These are phyloP conservation scores for Kodamaea sp. DNA, from an alignment of 1,139 yeast species.

Conservation along the genomic window DNA sequence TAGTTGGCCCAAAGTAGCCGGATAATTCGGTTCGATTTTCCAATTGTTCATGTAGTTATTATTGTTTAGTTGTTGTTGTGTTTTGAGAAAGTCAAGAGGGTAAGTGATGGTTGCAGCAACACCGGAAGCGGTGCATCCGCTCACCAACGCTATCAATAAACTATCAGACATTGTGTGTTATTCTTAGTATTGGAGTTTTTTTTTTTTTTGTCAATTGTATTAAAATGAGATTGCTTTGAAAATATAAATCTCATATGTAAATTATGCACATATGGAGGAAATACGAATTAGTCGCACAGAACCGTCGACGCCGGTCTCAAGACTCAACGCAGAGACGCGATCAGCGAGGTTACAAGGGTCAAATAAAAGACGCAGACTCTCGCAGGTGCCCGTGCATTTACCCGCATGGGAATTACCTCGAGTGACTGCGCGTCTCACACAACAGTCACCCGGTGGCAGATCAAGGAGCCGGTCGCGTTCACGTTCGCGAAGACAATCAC, in stretches of 20 bases:
- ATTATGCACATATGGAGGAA: constrained; percentile 2
- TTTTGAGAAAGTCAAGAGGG: constrained; percentile 82
- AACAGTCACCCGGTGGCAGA: constrained; percentile 8
- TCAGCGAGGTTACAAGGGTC: constrained; percentile 3
- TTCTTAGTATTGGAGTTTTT: neutral
- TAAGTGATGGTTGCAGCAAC: constrained; percentile 70
- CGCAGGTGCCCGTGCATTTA: constrained; percentile 13
- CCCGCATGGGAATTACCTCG: constrained; percentile 29
- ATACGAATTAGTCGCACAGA: constrained; percentile 18
- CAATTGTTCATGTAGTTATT: constrained; percentile 36
- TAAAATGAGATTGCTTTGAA: neutral
- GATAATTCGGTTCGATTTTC: constrained; percentile 37
- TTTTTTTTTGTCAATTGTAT: neutral
- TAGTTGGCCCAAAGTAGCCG: constrained; percentile 40
- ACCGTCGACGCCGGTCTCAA: constrained; percentile 29
- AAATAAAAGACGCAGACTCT: constrained; percentile 8
- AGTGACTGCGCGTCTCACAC: constrained; percentile 19
- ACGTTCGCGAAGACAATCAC: constrained; percentile 4
- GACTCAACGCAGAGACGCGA: constrained; percentile 4
- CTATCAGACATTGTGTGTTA: constrained; percentile 19
- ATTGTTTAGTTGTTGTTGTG: constrained; percentile 62
- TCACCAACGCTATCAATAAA: constrained; percentile 59
- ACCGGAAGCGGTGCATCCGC: constrained; percentile 75
- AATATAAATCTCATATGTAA: neutral
- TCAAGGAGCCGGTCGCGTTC: constrained; percentile 9